Percentiles rank a stretch among this genome's conserved stretches.
These are phyloP conservation scores for Tillandsia fasciculata DNA, from an alignment of 176 grass and related monocot genomes.

Conservation along the genomic window DNA sequence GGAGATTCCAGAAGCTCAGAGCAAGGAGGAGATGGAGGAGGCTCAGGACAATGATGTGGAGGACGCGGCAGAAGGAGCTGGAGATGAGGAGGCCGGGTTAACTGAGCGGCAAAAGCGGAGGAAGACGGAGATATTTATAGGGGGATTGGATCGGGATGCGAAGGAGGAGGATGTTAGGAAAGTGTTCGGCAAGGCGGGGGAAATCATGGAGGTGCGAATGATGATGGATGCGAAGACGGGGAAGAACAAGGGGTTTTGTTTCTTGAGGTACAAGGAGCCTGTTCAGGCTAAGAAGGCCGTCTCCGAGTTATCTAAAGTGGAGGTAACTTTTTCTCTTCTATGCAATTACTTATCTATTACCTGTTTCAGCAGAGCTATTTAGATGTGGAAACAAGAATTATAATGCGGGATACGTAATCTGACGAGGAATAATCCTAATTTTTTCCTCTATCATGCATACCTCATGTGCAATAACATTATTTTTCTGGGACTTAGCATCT, in stretches of 20 bases:
- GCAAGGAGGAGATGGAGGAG: not conserved
- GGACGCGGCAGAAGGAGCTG: not conserved
- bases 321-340: constrained; percentile 31
- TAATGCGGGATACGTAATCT: too few species aligned
- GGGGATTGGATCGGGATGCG: constrained; percentile 37
- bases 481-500: too few species aligned
- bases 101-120: constrained; percentile 35
- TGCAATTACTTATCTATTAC: too few species aligned
- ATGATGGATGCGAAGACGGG: constrained; percentile 24
- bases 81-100: constrained; percentile 19
- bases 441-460: too few species aligned
- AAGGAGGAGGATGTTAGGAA: constrained; percentile 44
- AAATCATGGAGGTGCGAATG: constrained; percentile 54
- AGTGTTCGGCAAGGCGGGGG: constrained; percentile 30
- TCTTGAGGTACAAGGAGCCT: constrained; percentile 42
- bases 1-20: not conserved
- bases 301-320: constrained; percentile 37
- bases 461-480: too few species aligned
- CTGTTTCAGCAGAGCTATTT: too few species aligned
- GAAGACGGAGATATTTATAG: constrained; percentile 61
- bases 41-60: not conserved
- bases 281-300: constrained; percentile 55
- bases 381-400: too few species aligned
- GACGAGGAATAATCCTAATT: too few species aligned
- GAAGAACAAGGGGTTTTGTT: constrained; percentile 64